Base-by-base conservation (phyloP, 495 filamentous ascomycete genomes). In the Trichoderma reesei region DNA sequence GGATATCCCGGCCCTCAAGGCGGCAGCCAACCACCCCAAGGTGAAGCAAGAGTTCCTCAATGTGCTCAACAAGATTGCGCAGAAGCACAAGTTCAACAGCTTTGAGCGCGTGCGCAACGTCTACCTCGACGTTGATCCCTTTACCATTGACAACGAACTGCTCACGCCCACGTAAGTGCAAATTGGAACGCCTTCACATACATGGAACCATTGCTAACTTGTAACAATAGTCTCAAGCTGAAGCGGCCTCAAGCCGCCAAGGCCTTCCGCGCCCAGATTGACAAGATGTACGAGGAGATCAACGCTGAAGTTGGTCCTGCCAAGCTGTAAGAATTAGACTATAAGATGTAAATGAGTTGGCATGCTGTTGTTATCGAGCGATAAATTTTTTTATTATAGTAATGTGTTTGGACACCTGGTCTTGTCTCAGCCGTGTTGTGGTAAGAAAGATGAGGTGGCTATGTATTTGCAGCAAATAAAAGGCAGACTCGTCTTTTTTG, bases 141-240 rank as follows among this genome's bases (percentile, higher is more conserved):
- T 98, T 71, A 89, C 86, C 9, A 86, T 98, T 67, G 94, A 97
- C 67, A 98, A 98, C 71, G 88, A 95, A 77, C 80, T 98, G 34
- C 72, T 98, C 74, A 98, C 94, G 16, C 94, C 94, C 14, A 98
- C 94, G 92, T 97, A 83, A 84, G 90, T 90, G 13, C 42, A 33
- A 34, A 63, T 59, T 68, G 41, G 61, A 54, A 66, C 36, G 18
- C 44, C 66, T 48, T 5, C 63, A 5, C n/a, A 60, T 13, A 39
- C 14, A 36, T 36, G 34, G 3, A 16, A 39, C 20, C 14, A 59
- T 13, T 71, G 68, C 77, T 83, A 71, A 82, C 70, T 37, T 60
- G 59, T 41, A 54, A 48, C 37, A 51, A 66, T 61, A 98, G 93
- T 59, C 77, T 98, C 60, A 98, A 98, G 77, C 82, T 97, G 70